Evolutionary conservation across 1,139 yeast genomes (phyloP).

Genomic region (Scheffersomyces parashehatae): DNA sequence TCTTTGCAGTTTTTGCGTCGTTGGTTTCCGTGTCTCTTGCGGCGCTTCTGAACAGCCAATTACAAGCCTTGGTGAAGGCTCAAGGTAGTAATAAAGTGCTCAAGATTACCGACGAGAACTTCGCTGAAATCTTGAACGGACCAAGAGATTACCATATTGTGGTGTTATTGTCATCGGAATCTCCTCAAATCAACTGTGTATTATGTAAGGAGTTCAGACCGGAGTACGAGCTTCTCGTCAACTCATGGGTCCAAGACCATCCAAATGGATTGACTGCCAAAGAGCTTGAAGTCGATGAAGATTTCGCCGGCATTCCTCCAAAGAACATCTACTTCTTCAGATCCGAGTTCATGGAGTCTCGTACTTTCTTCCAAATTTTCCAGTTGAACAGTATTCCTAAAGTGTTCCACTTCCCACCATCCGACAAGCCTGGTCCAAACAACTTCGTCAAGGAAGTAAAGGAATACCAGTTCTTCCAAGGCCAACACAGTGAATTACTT

Average conservation of each 20-base stretch:
- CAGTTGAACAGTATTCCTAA: conserved; percentile 79
- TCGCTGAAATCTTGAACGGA: conserved; percentile 58
- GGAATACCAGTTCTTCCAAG: conserved; percentile 54
- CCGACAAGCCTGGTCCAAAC: conserved; percentile 31
- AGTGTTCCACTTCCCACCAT: conserved; percentile 63
- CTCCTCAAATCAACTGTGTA: conserved; percentile 72
- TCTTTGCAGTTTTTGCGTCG: conserved; percentile 1
- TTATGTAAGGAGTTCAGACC: conserved; percentile 77
- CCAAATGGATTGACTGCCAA: conserved; percentile 37
- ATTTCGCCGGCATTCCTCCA: conserved; percentile 21
- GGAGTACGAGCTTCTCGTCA: conserved; percentile 54
- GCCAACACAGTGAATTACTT: conserved; percentile 50
- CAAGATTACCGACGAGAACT: conserved; percentile 60
- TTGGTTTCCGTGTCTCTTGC: conserved; percentile 16
- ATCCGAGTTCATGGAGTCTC: conserved; percentile 67
- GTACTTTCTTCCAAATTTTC: conserved; percentile 54
- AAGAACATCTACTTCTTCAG: conserved; percentile 63
- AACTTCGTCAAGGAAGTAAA: conserved; percentile 37
- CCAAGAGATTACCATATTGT: conserved; percentile 71
- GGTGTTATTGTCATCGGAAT: conserved; percentile 70
- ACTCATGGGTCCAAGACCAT: conserved; percentile 55
- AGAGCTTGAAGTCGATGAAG: conserved; percentile 26
- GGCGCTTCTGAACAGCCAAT: conserved; percentile 30
- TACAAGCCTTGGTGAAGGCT: conserved; percentile 21
- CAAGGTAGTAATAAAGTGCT: conserved; percentile 24